These are phyloP conservation scores for Exobasidium rhododendri DNA, from an alignment of 1,284 basidiomycete genomes.

Conservation along the genomic window DNA sequence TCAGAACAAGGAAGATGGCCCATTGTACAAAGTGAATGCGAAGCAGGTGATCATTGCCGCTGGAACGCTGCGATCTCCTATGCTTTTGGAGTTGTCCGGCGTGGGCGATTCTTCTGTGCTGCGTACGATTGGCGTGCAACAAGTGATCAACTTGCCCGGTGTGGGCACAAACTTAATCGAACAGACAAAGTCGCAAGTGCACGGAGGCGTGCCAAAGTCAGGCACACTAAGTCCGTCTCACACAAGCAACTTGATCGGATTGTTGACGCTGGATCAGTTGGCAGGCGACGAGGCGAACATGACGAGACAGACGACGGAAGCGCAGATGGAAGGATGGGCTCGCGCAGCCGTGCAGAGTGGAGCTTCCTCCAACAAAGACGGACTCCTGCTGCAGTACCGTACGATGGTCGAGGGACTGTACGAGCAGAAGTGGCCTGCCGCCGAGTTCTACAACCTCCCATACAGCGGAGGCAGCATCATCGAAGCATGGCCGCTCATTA, in stretches of 20 bases:
- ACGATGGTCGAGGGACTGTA: constrained; percentile 24
- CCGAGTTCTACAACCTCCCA: constrained; percentile 22
- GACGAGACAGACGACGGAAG: constrained; percentile 26
- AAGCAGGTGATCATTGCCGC: constrained; percentile 54
- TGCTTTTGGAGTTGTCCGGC: constrained; percentile 40
- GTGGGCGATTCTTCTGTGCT: constrained; percentile 55
- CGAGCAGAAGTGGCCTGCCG: constrained; percentile 26
- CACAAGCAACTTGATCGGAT: constrained; percentile 41
- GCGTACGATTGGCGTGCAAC: constrained; percentile 47
- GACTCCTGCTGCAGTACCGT: constrained; percentile 31
- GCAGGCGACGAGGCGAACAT: constrained; percentile 27
- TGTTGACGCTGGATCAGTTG: constrained; percentile 28
- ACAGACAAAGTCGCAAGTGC: constrained; percentile 45
- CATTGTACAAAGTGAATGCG: constrained; percentile 50
- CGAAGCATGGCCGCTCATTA: background rate
- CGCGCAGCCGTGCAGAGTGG: constrained; percentile 27
- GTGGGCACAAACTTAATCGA: constrained; percentile 57
- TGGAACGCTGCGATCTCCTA: constrained; percentile 57
- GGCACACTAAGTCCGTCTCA: constrained; percentile 33
- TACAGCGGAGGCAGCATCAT: background rate
- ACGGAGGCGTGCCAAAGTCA: constrained; percentile 20
- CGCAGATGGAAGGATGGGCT: constrained; percentile 31
- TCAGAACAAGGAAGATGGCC: constrained; percentile 18
- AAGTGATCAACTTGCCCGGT: constrained; percentile 50
- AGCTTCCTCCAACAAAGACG: constrained; percentile 25